Conservation (phyloP, 2,329 filamentous ascomycete species). For the Aaosphaeria pasadenensis region DNA sequence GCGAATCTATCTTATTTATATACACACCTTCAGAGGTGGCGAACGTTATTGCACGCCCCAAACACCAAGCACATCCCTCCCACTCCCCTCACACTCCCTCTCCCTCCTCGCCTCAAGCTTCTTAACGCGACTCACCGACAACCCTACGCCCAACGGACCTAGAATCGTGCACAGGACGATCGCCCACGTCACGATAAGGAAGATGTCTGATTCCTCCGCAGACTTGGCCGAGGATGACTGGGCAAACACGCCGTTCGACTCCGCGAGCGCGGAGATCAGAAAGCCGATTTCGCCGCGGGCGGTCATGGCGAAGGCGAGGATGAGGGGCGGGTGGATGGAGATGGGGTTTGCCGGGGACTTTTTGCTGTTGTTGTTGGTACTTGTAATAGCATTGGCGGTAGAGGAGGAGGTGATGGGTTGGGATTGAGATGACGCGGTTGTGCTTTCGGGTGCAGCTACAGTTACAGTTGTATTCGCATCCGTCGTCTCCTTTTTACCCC, state of each 20-base stretch:
- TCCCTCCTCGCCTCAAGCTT: slow-evolving; percentile 36
- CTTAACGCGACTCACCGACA: slow-evolving; percentile 48
- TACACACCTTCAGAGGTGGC: too few relatives aligned
- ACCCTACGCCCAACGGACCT: slow-evolving; percentile 52
- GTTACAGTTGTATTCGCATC: not conserved
- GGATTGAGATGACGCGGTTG: not conserved
- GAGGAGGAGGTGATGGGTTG: not conserved
- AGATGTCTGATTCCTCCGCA: slow-evolving; percentile 42
- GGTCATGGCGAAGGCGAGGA: slow-evolving; percentile 69
- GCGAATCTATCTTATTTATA: too few relatives aligned
- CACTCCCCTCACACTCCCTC: slow-evolving; percentile 27
- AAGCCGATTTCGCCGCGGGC: slow-evolving; percentile 79
- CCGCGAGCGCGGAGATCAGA: slow-evolving; percentile 67
- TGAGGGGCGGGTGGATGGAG: slow-evolving; percentile 65
- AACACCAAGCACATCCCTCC: slow-evolving; percentile 42
- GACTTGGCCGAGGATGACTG: slow-evolving; percentile 2
- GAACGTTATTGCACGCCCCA: slow-evolving; percentile 37
- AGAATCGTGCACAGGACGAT: slow-evolving; percentile 57
- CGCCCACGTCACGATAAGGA: slow-evolving; percentile 55
- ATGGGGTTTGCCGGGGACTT: slow-evolving; percentile 45
- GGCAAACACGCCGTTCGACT: slow-evolving; percentile 52
- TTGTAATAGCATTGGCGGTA: slow-evolving; percentile 1
- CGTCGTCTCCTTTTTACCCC: slow-evolving; percentile 10
- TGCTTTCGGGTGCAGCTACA: not conserved
- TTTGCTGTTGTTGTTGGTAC: slow-evolving; percentile 10